Evolutionary conservation across 108 stramenopile genomes (phyloP).

Genomic region (Phaeodactylum tricornutum): DNA sequence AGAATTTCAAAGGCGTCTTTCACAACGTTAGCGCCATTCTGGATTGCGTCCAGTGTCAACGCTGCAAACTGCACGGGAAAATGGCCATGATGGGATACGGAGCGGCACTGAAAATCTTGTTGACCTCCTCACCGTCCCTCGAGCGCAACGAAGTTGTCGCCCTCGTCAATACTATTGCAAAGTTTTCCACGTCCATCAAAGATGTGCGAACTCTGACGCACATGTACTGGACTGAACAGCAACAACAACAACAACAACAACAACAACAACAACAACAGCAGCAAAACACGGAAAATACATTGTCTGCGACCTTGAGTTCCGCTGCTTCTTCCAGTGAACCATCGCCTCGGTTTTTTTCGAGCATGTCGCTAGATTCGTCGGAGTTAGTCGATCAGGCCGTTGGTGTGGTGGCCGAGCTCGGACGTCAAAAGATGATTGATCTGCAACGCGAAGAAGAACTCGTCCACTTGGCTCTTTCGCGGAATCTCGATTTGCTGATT

Average conservation of each 20-base stretch:
- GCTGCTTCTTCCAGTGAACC: slow-evolving; percentile 1
- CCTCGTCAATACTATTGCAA: slow-evolving; percentile 77
- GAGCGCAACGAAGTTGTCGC: slow-evolving; percentile 85
- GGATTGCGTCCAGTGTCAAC: slow-evolving; percentile 95
- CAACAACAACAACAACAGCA: background rate
- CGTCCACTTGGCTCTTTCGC: slow-evolving; percentile 46
- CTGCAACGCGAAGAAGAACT: slow-evolving; percentile 53
- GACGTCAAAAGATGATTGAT: slow-evolving; percentile 40
- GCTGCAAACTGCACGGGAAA: slow-evolving; percentile 91
- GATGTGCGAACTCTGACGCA: slow-evolving; percentile 70
- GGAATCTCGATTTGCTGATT: slow-evolving; percentile 61
- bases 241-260: slow-evolving; percentile 15
- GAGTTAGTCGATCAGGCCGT: slow-evolving; percentile 60
- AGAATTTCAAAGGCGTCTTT: slow-evolving; percentile 88
- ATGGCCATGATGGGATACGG: slow-evolving; percentile 92
- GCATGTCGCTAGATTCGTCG: slow-evolving; percentile 12
- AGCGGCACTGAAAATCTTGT: slow-evolving; percentile 86
- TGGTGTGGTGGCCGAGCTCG: slow-evolving; percentile 50
- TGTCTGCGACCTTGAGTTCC: slow-evolving; percentile 1
- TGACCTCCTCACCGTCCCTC: slow-evolving; percentile 43
- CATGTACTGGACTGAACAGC: slow-evolving; percentile 56
- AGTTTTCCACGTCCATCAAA: slow-evolving; percentile 64
- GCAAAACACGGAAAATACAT: background rate
- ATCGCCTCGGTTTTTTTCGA: too few relatives aligned
- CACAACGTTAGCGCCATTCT: slow-evolving; percentile 84